phyloP scores from a whole-genome alignment of 306 rosid genomes.

The Begonia peltatifolia region DNA sequence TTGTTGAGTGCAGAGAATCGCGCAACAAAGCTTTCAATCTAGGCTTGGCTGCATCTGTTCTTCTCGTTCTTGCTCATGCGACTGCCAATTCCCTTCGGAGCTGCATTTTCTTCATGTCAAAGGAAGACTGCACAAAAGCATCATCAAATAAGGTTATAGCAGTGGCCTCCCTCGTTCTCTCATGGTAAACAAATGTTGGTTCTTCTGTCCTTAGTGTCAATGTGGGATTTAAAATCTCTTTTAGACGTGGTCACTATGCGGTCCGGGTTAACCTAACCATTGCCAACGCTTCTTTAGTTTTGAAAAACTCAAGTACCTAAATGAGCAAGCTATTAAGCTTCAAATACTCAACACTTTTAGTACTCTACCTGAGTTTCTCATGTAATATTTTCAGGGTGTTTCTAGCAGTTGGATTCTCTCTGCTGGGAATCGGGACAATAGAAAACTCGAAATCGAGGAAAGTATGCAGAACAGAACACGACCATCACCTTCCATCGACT shows the following conservation, averaged over 20 bases:
- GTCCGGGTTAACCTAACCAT: too few relatives aligned
- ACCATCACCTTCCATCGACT: slow-evolving; percentile 30
- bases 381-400: slow-evolving; percentile 35
- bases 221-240: too few relatives aligned
- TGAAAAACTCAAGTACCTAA: too few relatives aligned
- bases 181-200: slow-evolving; percentile 35
- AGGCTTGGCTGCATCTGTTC: slow-evolving; percentile 55
- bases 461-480: slow-evolving; percentile 37
- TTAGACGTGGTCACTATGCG: too few relatives aligned
- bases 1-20: slow-evolving; percentile 45
- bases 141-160: slow-evolving; percentile 45
- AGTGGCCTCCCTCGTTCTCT: slow-evolving; percentile 31
- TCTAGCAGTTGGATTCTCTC: slow-evolving; percentile 29
- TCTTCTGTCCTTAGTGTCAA: too few relatives aligned
- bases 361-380: too few relatives aligned
- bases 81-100: slow-evolving; percentile 56
- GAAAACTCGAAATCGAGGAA: slow-evolving; percentile 50
- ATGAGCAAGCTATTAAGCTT: too few relatives aligned
- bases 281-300: too few relatives aligned
- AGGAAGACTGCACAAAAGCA: slow-evolving; percentile 14
- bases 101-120: slow-evolving; percentile 47
- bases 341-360: too few relatives aligned
- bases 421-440: slow-evolving; percentile 49
- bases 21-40: slow-evolving; percentile 52
- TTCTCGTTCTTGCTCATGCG: slow-evolving; percentile 39